phyloP scores from a whole-genome alignment of 1,284 basidiomycete genomes.

The Trametes pubescens region DNA sequence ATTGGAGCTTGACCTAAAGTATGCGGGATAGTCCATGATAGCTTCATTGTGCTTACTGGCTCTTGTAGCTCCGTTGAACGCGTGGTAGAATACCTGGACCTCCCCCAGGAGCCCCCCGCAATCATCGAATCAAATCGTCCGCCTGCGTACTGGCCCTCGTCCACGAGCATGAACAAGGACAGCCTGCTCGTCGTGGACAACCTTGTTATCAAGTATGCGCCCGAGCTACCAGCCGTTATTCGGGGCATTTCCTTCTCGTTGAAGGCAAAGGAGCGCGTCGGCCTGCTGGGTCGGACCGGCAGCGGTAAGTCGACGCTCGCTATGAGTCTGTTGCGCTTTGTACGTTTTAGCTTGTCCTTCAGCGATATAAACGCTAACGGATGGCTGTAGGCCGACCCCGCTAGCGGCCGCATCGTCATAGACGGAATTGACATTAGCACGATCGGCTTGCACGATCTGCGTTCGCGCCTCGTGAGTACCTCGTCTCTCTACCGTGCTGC shows the following conservation, averaged over 20 bases:
- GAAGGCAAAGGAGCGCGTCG: constrained; percentile 71
- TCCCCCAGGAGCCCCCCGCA: constrained; percentile 87
- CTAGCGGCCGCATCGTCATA: constrained; percentile 79
- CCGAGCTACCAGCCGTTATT: constrained; percentile 85
- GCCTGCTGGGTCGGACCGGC: constrained; percentile 80
- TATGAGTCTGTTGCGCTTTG: constrained; percentile 88
- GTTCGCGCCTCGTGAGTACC: constrained; percentile 71
- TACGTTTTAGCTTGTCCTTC: constrained; percentile 47
- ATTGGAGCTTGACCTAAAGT: constrained; percentile 75
- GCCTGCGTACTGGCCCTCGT: constrained; percentile 88
- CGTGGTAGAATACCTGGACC: constrained; percentile 87
- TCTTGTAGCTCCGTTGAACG: constrained; percentile 80
- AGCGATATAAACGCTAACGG: not conserved
- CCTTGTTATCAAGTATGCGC: constrained; percentile 83
- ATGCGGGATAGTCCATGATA: constrained; percentile 36
- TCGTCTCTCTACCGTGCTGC: not conserved
- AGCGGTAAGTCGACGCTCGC: constrained; percentile 87
- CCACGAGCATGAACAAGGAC: constrained; percentile 56
- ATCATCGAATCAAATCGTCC: constrained; percentile 72
- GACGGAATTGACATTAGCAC: constrained; percentile 91
- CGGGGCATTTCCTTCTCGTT: constrained; percentile 76
- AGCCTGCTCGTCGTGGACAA: constrained; percentile 61
- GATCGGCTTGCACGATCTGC: constrained; percentile 87
- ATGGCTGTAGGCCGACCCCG: constrained; percentile 79
- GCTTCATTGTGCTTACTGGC: not conserved